phyloP scores from a whole-genome alignment of 352 stramenopile genomes.

The Pythium sp. region DNA sequence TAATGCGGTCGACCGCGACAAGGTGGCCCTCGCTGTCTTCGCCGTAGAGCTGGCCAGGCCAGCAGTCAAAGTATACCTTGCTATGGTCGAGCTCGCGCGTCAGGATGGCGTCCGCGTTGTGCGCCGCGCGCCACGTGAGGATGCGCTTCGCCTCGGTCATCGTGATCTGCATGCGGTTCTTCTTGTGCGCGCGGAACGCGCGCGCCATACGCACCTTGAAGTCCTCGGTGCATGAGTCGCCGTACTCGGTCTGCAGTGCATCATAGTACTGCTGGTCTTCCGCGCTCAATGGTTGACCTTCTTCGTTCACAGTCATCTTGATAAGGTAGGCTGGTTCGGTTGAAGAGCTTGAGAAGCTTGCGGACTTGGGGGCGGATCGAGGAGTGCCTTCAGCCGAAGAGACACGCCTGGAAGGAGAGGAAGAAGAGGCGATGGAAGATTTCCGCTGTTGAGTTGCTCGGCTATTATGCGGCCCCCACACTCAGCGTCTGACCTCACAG shows the following conservation, averaged over 20 bases:
- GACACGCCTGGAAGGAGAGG: background rate
- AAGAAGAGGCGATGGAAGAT: background rate
- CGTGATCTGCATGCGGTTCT: slow-evolving; percentile 65
- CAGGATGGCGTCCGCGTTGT: slow-evolving; percentile 51
- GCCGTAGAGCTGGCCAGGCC: slow-evolving; percentile 59
- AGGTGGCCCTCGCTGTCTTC: slow-evolving; percentile 74
- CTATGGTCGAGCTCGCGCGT: slow-evolving; percentile 45
- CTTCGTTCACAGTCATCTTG: slow-evolving; percentile 39
- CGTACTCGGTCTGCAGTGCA: slow-evolving; percentile 47
- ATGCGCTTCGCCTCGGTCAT: slow-evolving; percentile 62
- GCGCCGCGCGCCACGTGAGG: slow-evolving; percentile 45
- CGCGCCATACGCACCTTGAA: slow-evolving; percentile 58
- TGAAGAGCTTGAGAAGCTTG: background rate
- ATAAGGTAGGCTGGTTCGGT: background rate
- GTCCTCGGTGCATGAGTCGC: slow-evolving; percentile 56
- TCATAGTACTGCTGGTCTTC: slow-evolving; percentile 64
- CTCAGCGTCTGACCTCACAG: background rate
- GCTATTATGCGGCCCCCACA: background rate
- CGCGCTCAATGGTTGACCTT: slow-evolving; percentile 39
- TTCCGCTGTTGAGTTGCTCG: background rate
- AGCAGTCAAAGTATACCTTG: slow-evolving; percentile 68
- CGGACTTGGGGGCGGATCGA: background rate
- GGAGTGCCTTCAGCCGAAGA: slow-evolving; percentile 1
- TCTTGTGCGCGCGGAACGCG: slow-evolving; percentile 63
- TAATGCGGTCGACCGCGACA: slow-evolving; percentile 62